phyloP scores from a whole-genome alignment of 2,329 filamentous ascomycete species.

The Diaporthe ampelina region DNA sequence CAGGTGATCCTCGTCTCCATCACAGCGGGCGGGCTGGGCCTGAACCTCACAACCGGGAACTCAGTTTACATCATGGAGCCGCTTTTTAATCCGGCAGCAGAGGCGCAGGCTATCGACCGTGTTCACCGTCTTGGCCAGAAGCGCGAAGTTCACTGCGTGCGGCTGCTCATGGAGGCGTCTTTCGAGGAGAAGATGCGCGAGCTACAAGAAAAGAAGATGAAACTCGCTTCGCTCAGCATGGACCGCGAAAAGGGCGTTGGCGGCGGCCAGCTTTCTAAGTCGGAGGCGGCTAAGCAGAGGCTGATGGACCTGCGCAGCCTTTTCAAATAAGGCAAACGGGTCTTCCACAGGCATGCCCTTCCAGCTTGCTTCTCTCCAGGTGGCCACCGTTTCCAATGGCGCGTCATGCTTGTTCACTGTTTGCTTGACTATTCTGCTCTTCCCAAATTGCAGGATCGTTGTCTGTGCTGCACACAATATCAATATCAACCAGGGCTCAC shows the following conservation, averaged over 20 bases:
- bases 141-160: slow-evolving; percentile 86
- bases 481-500: neutral
- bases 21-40: slow-evolving; percentile 89
- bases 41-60: slow-evolving; percentile 89
- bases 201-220: slow-evolving; percentile 92
- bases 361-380: neutral
- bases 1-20: slow-evolving; percentile 92
- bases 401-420: neutral
- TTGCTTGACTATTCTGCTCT: neutral
- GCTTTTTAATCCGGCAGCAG: slow-evolving; percentile 95
- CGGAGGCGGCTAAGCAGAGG: slow-evolving; percentile 68
- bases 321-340: slow-evolving; percentile 60
- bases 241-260: slow-evolving; percentile 69
- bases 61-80: slow-evolving; percentile 98
- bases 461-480: neutral
- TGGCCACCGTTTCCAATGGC: neutral
- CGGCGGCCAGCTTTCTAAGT: slow-evolving; percentile 31
- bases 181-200: slow-evolving; percentile 96
- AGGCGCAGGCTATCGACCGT: slow-evolving; percentile 94
- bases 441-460: neutral
- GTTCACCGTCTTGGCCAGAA: slow-evolving; percentile 93
- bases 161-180: slow-evolving; percentile 90
- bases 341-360: neutral
- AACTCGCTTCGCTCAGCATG: slow-evolving; percentile 89
- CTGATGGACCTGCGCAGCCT: slow-evolving; percentile 71